A percentile compares a stretch with the other conserved stretches of the same genome.
Conservation (phyloP, 176 grass and related monocot genomes). For the Aegilops speltoides region DNA sequence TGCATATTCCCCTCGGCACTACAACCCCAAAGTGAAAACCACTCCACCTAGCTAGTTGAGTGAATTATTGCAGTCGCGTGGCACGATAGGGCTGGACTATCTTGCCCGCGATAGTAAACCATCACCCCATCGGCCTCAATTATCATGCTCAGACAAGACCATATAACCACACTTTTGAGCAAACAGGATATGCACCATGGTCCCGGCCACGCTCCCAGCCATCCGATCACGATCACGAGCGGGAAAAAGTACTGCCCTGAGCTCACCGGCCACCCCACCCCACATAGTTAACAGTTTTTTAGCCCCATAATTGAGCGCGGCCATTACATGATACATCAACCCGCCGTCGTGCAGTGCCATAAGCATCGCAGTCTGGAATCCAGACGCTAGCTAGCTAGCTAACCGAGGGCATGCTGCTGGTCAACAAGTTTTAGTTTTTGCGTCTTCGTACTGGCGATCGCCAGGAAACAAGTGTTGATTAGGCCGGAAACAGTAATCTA, state of each 20-base stretch:
- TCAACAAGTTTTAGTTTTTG: not conserved
- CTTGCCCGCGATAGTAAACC: not conserved
- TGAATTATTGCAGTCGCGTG: conserved; percentile 31
- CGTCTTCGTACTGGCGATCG: not conserved
- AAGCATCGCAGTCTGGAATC: not conserved
- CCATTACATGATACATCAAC: not conserved
- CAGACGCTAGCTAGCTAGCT: not conserved
- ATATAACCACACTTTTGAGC: conserved; percentile 1
- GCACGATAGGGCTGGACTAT: not conserved
- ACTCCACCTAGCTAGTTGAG: not conserved
- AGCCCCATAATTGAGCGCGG: conserved; percentile 43
- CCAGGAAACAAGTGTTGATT: not conserved
- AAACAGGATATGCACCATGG: not conserved
- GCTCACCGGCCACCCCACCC: not conserved
- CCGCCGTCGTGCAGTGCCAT: not conserved
- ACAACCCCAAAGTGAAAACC: not conserved
- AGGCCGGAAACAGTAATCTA: not conserved
- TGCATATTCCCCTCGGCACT: not conserved
- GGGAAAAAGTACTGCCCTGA: conserved; percentile 18
- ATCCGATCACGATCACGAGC: conserved; percentile 15
- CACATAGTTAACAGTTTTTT: conserved; percentile 25
- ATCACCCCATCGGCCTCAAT: not conserved
- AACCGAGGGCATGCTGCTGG: not conserved
- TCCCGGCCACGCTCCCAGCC: not conserved
- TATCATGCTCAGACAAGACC: conserved; percentile 16